Evolutionary conservation across 306 rosid genomes (phyloP).

Genomic region (Pyrus pyrifolia): DNA sequence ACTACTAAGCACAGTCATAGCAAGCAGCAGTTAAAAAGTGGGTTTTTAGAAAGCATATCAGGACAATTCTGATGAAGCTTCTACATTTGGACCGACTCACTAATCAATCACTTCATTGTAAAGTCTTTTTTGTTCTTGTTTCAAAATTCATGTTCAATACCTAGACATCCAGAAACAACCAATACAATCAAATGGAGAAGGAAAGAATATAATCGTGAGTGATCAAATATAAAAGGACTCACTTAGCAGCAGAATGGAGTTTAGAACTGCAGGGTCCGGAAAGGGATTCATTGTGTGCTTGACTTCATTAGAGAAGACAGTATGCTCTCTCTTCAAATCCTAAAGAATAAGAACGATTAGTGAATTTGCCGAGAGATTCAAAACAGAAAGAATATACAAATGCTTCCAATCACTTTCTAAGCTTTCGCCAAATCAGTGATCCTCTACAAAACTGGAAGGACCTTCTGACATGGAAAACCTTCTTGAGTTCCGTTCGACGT

Average conservation of each 20-base stretch:
- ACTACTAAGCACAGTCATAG: no score
- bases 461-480: conserved; percentile 44
- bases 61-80: no score
- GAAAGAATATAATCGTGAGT: not conserved
- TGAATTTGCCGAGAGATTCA: not conserved
- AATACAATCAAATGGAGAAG: not conserved
- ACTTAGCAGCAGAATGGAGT: conserved; percentile 66
- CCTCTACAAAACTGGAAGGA: conserved; percentile 76
- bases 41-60: no score
- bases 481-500: conserved; percentile 38
- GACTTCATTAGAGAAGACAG: conserved; percentile 24
- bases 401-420: not conserved
- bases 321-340: conserved; percentile 69
- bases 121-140: conserved; percentile 69
- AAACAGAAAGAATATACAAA: not conserved
- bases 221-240: conserved; percentile 13
- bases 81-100: no score
- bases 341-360: conserved; percentile 5
- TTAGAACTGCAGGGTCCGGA: no score
- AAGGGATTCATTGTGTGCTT: no score
- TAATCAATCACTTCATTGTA: conserved; percentile 81
- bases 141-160: conserved; percentile 61
- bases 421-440: conserved; percentile 37
- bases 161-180: conserved; percentile 28
- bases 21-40: no score